Evolutionary conservation across 2,329 filamentous ascomycete species (phyloP).

Genomic region (Grosmannia clavigera): DNA sequence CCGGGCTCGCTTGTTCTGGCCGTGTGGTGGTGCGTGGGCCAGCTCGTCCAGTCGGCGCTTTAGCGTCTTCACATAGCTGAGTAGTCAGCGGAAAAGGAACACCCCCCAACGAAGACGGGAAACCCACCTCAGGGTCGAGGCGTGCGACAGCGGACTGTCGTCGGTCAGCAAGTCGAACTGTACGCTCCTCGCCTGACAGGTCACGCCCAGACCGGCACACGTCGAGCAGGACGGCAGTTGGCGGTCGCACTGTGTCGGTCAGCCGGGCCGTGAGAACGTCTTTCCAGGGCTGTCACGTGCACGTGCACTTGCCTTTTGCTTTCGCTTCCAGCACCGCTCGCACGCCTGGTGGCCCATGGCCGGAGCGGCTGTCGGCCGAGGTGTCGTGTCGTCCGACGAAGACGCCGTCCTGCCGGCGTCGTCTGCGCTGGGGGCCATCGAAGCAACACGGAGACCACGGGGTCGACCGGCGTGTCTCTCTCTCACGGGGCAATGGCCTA

Average conservation of each 20-base stretch:
- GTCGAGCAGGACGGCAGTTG: constrained; percentile 3
- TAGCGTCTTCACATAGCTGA: neutral
- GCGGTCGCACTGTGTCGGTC: neutral
- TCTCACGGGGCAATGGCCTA: neutral
- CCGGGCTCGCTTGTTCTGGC: neutral
- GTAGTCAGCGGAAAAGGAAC: neutral
- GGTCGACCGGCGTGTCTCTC: neutral
- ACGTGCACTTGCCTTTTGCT: constrained; percentile 16
- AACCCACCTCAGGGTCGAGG: neutral
- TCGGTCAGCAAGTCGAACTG: constrained; percentile 1
- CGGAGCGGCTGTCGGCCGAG: neutral
- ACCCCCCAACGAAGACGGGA: neutral
- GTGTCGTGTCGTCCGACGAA: neutral
- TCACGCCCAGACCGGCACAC: constrained; percentile 2
- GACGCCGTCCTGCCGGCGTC: neutral
- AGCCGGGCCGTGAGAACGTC: neutral
- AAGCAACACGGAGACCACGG: neutral
- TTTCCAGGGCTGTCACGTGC: neutral
- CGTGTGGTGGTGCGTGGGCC: neutral
- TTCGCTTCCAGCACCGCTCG: constrained; percentile 20
- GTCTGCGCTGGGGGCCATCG: neutral
- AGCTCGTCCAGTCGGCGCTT: neutral
- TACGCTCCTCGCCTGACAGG: constrained; percentile 2
- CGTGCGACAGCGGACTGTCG: constrained; percentile 1
- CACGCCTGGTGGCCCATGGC: constrained; percentile 15